These are phyloP conservation scores for Glonium stellatum DNA, from an alignment of 495 filamentous ascomycete genomes.

Conservation along the genomic window DNA sequence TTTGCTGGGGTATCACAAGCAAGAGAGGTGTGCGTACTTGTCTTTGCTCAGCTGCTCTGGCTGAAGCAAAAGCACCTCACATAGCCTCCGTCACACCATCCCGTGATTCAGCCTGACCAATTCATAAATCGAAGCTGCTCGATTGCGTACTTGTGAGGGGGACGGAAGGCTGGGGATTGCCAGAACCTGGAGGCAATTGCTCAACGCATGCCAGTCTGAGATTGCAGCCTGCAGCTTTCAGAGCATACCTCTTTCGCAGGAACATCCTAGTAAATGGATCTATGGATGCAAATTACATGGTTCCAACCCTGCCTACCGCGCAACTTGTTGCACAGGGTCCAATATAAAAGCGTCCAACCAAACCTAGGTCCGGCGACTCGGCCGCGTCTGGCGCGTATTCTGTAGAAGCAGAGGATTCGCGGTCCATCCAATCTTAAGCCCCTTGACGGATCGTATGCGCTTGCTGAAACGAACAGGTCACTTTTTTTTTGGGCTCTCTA, in stretches of 20 bases:
- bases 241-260: not conserved
- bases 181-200: not conserved
- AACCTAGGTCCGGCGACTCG: not conserved
- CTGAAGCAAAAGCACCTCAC: not conserved
- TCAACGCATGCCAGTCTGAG: not conserved
- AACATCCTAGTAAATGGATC: not conserved
- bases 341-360: not conserved
- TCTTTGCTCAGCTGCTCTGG: not conserved
- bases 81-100: not conserved
- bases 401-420: not conserved
- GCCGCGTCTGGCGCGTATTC: constrained; percentile 3
- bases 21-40: not conserved
- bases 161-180: not conserved
- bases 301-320: not conserved
- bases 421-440: not conserved
- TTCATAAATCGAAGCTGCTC: not conserved
- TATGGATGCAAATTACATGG: not conserved
- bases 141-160: not conserved
- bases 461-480: not conserved
- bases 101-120: not conserved
- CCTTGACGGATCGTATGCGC: not conserved
- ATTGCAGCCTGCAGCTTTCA: not conserved
- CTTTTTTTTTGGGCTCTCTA: too few relatives aligned
- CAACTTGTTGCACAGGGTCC: not conserved
- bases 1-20: not conserved